Evolutionary conservation across 2,329 filamentous ascomycete genomes (phyloP), one percentile per base, ranked within the genome.

Genomic region (Exutisphaerella laricina): DNA sequence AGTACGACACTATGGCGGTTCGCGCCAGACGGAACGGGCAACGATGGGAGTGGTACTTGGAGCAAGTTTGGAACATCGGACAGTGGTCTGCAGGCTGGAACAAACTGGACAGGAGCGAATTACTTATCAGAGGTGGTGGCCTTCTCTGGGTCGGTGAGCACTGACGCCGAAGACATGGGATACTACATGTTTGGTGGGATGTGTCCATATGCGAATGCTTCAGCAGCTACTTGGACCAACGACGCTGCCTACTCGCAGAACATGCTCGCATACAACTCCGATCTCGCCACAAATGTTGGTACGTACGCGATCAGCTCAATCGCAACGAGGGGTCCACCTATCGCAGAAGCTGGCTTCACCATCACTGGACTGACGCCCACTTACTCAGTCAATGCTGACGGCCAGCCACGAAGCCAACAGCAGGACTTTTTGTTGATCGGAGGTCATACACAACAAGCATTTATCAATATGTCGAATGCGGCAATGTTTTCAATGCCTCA

Each of bases 401-500:
- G 78, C 3, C 28, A 31, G 8, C 39, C 50, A 18, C 70, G 82
- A 29, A 83, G 80, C 4, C 84, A 88, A 59, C 80, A 89, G 60
- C 80, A 84, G 49, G 82, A 82, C 55, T 90, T 87, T 53, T 78
- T 95, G 9, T 68, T 96, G 16, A 69, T 96, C 12, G 90, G 89
- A 29, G 90, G 90, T 0, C 88, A 96, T 61, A 94, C 88, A 0
- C 73, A 79, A 54, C 66, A 71, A 12, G 89, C 88, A 0, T 96
- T 95, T 60, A 82, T 96, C 67, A 94, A 96, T 63, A 96, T 94
- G 84, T 94, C 87, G 43, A 86, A 88, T 31, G 79, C 90, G 1
- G 90, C 88, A 0, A 70, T 96, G 1, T 95, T 89, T 73, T 89
- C 81, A 41, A 70, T 96, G 5, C 90, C 90, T 0, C 84, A 94